A percentile compares a stretch with the other conserved stretches of the same genome.
phyloP scores from a whole-genome alignment of 2,329 filamentous ascomycete species.

The Pestalotiopsis sp. region DNA sequence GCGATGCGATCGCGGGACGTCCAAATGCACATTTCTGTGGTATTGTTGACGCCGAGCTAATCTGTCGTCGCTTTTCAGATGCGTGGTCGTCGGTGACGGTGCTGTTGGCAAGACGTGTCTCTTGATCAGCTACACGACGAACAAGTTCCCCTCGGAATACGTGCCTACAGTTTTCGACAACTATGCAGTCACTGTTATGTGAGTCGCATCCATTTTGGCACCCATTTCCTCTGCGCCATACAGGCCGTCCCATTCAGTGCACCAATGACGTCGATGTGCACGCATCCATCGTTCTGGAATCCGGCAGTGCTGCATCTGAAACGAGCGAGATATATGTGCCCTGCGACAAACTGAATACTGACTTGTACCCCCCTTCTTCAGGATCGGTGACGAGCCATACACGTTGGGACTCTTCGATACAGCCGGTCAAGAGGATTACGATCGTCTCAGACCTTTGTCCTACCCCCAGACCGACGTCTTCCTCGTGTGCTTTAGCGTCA shows the following conservation, averaged over 20 bases:
- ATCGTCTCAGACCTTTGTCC: slow-evolving; percentile 91
- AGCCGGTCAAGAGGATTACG: slow-evolving; percentile 98
- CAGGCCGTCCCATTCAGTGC: background rate
- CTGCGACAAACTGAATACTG: background rate
- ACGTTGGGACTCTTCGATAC: slow-evolving; percentile 98
- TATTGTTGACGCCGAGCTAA: background rate
- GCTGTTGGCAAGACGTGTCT: slow-evolving; percentile 99
- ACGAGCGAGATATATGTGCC: background rate
- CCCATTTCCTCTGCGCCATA: background rate
- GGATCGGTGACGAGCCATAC: slow-evolving; percentile 99
- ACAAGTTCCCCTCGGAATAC: slow-evolving; percentile 99
- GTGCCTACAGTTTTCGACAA: slow-evolving; percentile 99
- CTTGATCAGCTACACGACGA: slow-evolving; percentile 98
- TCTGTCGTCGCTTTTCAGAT: slow-evolving; percentile 56
- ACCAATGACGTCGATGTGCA: background rate
- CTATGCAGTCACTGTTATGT: slow-evolving; percentile 99
- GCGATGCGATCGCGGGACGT: background rate
- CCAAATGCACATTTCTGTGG: background rate
- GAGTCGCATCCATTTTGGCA: slow-evolving; percentile 48
- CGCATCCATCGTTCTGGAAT: background rate
- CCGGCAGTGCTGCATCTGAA: background rate
- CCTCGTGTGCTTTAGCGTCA: slow-evolving; percentile 98
- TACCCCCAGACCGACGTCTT: slow-evolving; percentile 99
- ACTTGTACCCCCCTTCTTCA: slow-evolving; percentile 38
- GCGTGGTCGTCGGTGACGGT: slow-evolving; percentile 98